A percentile compares a stretch with the other conserved stretches of the same genome.
phyloP scores from a whole-genome alignment of 352 stramenopile species.

The Globisporangium megalacanthum region DNA sequence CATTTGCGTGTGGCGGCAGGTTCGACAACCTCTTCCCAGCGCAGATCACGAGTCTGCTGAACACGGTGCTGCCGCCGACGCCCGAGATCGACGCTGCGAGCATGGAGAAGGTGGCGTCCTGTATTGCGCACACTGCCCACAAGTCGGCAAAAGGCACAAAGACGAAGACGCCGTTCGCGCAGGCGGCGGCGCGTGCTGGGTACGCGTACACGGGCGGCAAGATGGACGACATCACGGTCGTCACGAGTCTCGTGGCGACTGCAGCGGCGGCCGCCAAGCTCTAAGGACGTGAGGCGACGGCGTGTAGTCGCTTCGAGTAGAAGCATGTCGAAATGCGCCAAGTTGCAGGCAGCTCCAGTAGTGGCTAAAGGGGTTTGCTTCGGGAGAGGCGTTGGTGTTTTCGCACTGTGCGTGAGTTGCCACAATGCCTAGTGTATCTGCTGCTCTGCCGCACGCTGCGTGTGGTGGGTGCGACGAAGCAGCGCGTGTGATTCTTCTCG shows the following conservation, averaged over 20 bases:
- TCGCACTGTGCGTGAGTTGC: too few species aligned
- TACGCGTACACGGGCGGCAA: conserved; percentile 84
- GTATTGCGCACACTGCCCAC: conserved; percentile 76
- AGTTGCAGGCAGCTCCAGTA: too few species aligned
- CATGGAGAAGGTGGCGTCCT: conserved; percentile 77
- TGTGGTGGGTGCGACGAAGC: too few species aligned
- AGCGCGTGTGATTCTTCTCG: too few species aligned
- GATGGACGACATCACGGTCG: conserved; percentile 89
- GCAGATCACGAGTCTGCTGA: conserved; percentile 72
- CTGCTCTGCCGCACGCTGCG: too few species aligned
- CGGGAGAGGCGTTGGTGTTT: too few species aligned
- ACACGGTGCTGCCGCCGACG: conserved; percentile 53
- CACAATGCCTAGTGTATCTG: too few species aligned
- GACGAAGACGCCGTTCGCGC: conserved; percentile 70
- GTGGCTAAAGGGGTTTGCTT: too few species aligned
- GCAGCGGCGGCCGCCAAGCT: not conserved
- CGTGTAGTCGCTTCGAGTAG: not conserved
- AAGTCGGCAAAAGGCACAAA: conserved; percentile 70
- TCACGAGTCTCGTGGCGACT: conserved; percentile 65
- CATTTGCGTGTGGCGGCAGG: conserved; percentile 16
- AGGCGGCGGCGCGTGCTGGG: conserved; percentile 60
- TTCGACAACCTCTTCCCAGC: conserved; percentile 95
- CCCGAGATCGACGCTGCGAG: conserved; percentile 40
- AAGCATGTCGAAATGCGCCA: too few species aligned
- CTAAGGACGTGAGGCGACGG: not conserved